These are phyloP conservation scores for Blepharisma stoltei DNA, from an alignment of 73 alveolate genomes.

Conservation along the genomic window DNA sequence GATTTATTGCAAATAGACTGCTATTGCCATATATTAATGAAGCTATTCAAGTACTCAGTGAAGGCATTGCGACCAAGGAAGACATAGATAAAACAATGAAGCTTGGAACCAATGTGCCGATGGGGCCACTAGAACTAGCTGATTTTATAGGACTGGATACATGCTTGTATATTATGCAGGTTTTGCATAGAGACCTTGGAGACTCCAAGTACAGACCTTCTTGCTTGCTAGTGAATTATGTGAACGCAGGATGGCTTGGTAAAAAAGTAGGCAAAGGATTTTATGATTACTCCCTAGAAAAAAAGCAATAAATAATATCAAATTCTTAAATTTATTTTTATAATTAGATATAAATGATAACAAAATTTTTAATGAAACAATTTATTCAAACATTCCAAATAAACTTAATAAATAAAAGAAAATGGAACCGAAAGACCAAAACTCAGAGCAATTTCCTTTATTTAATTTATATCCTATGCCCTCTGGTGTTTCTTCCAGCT, in stretches of 20 bases:
- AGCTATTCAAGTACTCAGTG: constrained; percentile 81
- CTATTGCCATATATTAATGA: constrained; percentile 96
- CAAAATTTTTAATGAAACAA: no score
- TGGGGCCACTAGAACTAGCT: constrained; percentile 97
- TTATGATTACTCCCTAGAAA: constrained; percentile 72
- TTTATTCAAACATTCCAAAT: no score
- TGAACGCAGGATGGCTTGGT: constrained; percentile 88
- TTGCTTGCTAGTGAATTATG: constrained; percentile 89
- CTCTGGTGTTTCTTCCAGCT: no score
- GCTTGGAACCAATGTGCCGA: constrained; percentile 96
- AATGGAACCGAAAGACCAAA: no score
- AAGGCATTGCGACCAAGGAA: constrained; percentile 84
- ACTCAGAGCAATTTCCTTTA: no score
- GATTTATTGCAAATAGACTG: constrained; percentile 90
- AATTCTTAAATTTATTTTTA: no score
- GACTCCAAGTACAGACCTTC: constrained; percentile 94
- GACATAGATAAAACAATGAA: constrained; percentile 94
- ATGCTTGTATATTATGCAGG: constrained; percentile 57
- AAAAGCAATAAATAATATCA: background rate
- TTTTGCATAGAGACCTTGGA: constrained; percentile 87
- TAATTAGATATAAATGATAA: no score
- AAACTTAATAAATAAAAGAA: no score
- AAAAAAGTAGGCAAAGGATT: constrained; percentile 93
- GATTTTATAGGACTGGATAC: constrained; percentile 97
- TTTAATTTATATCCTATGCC: no score